Evolutionary conservation across 2,329 filamentous ascomycete species (phyloP), one percentile per base, ranked within the genome.

Genomic region (Xenosphaeropsis pyriputrescens): DNA sequence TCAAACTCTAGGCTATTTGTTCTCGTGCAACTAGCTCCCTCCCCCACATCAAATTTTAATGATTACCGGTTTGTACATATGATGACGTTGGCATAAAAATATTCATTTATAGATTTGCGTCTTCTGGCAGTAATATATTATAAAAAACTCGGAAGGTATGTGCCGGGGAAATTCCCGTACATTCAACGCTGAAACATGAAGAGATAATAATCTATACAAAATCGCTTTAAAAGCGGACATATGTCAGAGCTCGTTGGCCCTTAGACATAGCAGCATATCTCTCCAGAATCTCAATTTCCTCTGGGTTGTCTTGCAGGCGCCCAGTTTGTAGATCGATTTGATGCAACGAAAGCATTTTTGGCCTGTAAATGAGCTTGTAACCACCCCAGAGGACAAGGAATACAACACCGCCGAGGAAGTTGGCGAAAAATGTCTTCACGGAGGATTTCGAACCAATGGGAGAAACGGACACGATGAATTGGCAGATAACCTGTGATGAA

Each of bases 271-370:
- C 22, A n/a, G 16, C 13, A 26, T 38, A 29, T 14, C 7, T 14
- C 19, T 38, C 36, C 14, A 38, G 26, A 13, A 38, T 18, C 18
- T 34, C 29, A 9, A 18, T 18, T 15, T 36, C 34, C 2, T 16
- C 16, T 13, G 33, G 38, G 19, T 39, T 18, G 13, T 36, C 32
- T 16, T 22, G 32, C 6, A 22, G 13, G 16, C 38, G 18, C 29
- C 86, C 86, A 1, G 85, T 93, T 42, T 80, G 74, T 45, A 94
- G 61, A 56, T 94, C 85, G 75, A 93, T 89, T 42, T 89, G 79
- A 35, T 68, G 62, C 29, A 72, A 59, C 16, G 67, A 65, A 18
- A 93, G 67, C 41, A 83, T 65, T 2, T 65, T 61, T 2, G 85
- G 89, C 40, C 66, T 66, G 54, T 72, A 83, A 56, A 65, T 79